These are phyloP conservation scores for Paraleonurus japonicus DNA, from an alignment of 257 asterid species.

Conservation along the genomic window DNA sequence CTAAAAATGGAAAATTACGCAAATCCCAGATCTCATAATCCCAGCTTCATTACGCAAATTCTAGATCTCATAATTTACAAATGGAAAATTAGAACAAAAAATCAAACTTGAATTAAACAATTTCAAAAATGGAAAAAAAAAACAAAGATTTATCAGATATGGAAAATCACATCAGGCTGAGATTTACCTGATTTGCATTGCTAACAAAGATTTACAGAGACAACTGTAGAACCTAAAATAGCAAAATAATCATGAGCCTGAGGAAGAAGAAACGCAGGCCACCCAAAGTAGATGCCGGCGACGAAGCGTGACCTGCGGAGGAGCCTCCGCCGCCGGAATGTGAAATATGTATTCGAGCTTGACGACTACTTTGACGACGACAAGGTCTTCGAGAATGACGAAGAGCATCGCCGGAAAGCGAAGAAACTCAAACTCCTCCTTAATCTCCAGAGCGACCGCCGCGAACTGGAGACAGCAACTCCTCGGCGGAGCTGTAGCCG, in stretches of 20 bases:
- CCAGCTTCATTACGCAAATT: too few relatives aligned
- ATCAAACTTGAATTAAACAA: too few relatives aligned
- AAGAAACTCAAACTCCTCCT: slow-evolving; percentile 67
- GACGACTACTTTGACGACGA: slow-evolving; percentile 90
- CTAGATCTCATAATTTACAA: too few relatives aligned
- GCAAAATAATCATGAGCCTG: neutral
- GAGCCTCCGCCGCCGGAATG: slow-evolving; percentile 77
- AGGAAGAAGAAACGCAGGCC: slow-evolving; percentile 19
- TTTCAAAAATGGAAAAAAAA: too few relatives aligned
- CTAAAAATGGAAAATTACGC: too few relatives aligned
- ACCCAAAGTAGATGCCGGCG: neutral
- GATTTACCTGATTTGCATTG: too few relatives aligned
- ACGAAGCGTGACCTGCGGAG: slow-evolving; percentile 44
- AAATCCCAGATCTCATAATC: too few relatives aligned
- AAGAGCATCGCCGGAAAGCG: slow-evolving; percentile 54
- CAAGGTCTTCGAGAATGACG: slow-evolving; percentile 61
- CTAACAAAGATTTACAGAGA: neutral
- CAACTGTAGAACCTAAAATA: neutral
- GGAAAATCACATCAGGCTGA: too few relatives aligned
- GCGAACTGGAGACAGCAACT: slow-evolving; percentile 17
- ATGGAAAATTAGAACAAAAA: too few relatives aligned
- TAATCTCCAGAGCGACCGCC: slow-evolving; percentile 36
- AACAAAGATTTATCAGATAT: too few relatives aligned
- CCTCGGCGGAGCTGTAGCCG: slow-evolving; percentile 30
- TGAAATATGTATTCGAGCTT: slow-evolving; percentile 70